Evolutionary conservation across 2,329 filamentous ascomycete species (phyloP), one percentile per base, ranked within the genome.

Genomic region (Venturia oleaginea): DNA sequence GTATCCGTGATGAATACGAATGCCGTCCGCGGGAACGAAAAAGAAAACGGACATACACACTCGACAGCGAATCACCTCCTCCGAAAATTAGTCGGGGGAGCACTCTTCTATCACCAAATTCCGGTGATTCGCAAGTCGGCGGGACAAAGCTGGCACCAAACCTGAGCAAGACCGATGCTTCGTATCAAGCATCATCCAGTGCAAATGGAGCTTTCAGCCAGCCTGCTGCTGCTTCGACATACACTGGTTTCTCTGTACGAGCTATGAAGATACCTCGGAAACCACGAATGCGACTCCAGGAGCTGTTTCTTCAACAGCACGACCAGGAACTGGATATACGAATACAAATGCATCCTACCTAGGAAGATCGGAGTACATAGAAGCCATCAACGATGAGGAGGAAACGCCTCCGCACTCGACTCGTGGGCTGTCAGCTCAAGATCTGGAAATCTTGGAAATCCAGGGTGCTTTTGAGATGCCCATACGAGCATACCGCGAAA

Each of bases 11-110:
- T 61, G 69, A 69, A 37, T 73, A 74, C 64, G 70, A 73, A 24
- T 74, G 72, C 57, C 55, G 72, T 22, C 72, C 71, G 30, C 67
- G 72, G 51, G 70, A 73, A 59, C 65, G 72, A 17, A 74, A 74
- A 63, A 65, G 71, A 13, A 73, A 72, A 65, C 67, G 72, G 27
- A 64, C 51, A 10, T 74, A 72, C 59, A 74, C 71, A 3, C 69
- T 74, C 57, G 63, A 64, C 42, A 72, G 70, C 57, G 70, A 70
- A 4, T 72, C 71, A 38, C 72, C 71, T 48, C 71, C 70, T 38
- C 55, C 66, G 40, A 34, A 67, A 64, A 51, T 32, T 5, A 34
- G 54, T n/a, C 46, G 51, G 22, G 61, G 59, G n/a, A 63, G 64
- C 65, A 55, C 68, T 65, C 51, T 55, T 62, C 51, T 69, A 67